Evolutionary conservation across 176 grass and related monocot species (phyloP), one percentile per base, ranked within the genome.

Genomic region (Carex parvula): DNA sequence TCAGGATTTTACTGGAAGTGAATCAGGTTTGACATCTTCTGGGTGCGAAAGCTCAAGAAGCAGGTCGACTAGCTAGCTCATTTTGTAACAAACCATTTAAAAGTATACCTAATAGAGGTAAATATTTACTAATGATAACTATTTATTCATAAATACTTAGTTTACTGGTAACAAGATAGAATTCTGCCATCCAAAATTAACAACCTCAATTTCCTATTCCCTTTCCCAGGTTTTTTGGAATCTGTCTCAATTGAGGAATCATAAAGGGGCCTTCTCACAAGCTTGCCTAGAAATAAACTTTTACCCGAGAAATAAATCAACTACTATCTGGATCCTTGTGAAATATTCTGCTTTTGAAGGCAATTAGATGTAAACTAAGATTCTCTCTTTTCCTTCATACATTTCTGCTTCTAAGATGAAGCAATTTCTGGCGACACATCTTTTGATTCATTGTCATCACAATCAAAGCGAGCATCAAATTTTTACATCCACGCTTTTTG

Each of bases 31-130:
- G 15, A 58, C 70, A 64, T 79, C 56, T 85, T 79, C n/a, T 85
- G 84, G 54, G 18, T 85, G 26, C 18, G 84, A 80, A 30, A 79
- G 73, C 84, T 80, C 71, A 2, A 65, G 53, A 79, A 80, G 70
- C 73, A 29, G n/a, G 69, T 86, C 35, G 6, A 77, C 14, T 30
- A 17, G 52, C 73, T 77, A 77, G 48, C 21, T 77, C 24, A 56
- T 30, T 55, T 55, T 5, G n/a, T 24, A 55, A 76, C 21, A 32
- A 50, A 54, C 8, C 20, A 54, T 54, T 75, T 10, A 30, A 75
- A 75, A 52, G 20, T 15, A 75, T 52, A 54, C 42, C 44, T 54
- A 16, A 24, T 75, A 75, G 21, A 75, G 71, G 71, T 75, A 54
- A 54, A 6, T n/a, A 72, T 72, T 72, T 71, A 50, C 35, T 21